Conservation (phyloP, 179 eudicot genomes). For the Amaranthus tricolor region DNA sequence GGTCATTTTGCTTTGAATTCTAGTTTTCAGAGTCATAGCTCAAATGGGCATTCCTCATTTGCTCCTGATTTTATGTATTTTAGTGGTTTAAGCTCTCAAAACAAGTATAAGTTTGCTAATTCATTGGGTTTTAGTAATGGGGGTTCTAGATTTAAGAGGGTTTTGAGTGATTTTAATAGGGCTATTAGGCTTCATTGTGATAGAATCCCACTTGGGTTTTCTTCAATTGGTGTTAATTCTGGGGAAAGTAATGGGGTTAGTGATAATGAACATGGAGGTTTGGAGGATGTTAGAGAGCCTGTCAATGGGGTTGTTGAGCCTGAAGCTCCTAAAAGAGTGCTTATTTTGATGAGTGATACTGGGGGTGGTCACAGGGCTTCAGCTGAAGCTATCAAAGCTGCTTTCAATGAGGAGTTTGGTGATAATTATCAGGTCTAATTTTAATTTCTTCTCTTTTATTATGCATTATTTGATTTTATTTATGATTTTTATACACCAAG, state of each 20-base stretch:
- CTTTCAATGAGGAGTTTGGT: slow-evolving; percentile 75
- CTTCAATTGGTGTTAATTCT: slow-evolving; percentile 46
- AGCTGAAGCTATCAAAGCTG: slow-evolving; percentile 89
- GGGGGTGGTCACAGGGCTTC: slow-evolving; percentile 99
- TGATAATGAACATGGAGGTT: slow-evolving; percentile 46
- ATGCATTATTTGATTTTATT: neutral
- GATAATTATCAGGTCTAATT: slow-evolving; percentile 73
- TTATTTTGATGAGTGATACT: slow-evolving; percentile 98
- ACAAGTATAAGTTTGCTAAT: slow-evolving; percentile 38
- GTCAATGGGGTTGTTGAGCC: slow-evolving; percentile 41
- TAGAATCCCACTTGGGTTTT: slow-evolving; percentile 75
- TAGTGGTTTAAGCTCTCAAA: slow-evolving; percentile 33
- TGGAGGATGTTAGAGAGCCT: slow-evolving; percentile 50
- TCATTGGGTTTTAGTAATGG: slow-evolving; percentile 47
- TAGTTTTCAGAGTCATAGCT: slow-evolving; percentile 26
- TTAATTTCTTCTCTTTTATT: neutral
- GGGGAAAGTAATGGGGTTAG: slow-evolving; percentile 47
- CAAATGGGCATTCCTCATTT: slow-evolving; percentile 43
- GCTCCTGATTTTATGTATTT: slow-evolving; percentile 38
- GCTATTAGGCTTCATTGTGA: slow-evolving; percentile 69
- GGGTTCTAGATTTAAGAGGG: slow-evolving; percentile 40
- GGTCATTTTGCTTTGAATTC: slow-evolving; percentile 45
- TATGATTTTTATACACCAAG: neutral
- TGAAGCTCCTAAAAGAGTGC: slow-evolving; percentile 62
- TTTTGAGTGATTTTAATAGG: slow-evolving; percentile 62